Evolutionary conservation across 1,139 yeast species (phyloP).

Genomic region (Sugiyamaella sp.): DNA sequence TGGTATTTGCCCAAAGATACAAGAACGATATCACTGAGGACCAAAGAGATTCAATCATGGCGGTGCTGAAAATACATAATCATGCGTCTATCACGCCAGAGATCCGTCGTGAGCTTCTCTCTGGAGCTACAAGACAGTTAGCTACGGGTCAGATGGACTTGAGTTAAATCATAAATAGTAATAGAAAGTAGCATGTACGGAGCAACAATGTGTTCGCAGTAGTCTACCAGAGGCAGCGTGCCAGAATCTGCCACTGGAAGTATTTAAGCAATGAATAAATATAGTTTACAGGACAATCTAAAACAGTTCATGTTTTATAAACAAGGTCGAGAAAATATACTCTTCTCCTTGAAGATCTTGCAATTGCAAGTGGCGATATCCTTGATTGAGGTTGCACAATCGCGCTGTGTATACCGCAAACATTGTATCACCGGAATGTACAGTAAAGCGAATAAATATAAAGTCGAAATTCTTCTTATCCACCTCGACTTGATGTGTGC

Average conservation of each 20-base stretch:
- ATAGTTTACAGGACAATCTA: conserved; percentile 5
- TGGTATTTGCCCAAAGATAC: conserved; percentile 92
- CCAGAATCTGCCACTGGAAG: neutral
- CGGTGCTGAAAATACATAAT: conserved; percentile 85
- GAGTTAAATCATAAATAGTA: conserved; percentile 15
- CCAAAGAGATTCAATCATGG: conserved; percentile 90
- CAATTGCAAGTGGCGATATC: conserved; percentile 79
- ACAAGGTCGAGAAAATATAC: conserved; percentile 74
- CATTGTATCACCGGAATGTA: conserved; percentile 48
- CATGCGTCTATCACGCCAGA: conserved; percentile 93
- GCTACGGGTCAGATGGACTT: conserved; percentile 27
- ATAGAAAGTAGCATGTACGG: neutral
- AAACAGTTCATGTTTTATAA: conserved; percentile 48
- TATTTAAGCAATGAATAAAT: conserved; percentile 13
- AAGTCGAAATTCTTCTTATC: conserved; percentile 48
- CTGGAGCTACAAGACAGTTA: conserved; percentile 62
- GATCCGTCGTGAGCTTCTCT: conserved; percentile 87
- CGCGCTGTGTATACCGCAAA: conserved; percentile 62
- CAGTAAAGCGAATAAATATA: conserved; percentile 55
- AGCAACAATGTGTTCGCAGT: neutral
- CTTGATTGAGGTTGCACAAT: conserved; percentile 61
- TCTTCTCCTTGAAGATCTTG: conserved; percentile 81
- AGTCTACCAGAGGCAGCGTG: neutral
- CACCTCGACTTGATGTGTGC: conserved; percentile 51
- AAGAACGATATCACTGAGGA: conserved; percentile 97